Conservation (phyloP, 2,329 filamentous ascomycete species). For the Fusarium neocosmosporiellum region DNA sequence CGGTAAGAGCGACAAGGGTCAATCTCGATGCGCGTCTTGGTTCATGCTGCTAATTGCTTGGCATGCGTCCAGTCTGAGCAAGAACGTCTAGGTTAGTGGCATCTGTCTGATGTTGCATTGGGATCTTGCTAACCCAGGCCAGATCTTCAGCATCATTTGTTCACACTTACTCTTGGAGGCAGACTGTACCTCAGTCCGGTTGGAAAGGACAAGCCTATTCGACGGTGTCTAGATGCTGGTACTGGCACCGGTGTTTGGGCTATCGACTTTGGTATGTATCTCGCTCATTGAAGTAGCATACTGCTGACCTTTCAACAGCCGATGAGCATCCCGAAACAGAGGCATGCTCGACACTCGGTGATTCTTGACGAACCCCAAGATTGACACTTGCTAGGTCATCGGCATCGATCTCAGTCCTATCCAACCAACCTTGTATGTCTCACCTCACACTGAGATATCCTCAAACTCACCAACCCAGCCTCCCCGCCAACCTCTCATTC, state of each 20-base stretch:
- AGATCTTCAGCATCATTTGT: slow-evolving; percentile 53
- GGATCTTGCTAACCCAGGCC: background rate
- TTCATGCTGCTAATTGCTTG: slow-evolving; percentile 22
- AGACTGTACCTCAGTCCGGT: slow-evolving; percentile 45
- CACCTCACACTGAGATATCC: background rate
- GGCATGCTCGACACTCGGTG: slow-evolving; percentile 9
- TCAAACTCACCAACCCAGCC: slow-evolving; percentile 38
- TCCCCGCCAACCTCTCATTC: slow-evolving; percentile 62
- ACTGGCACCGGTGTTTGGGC: slow-evolving; percentile 61
- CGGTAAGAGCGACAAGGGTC: slow-evolving; percentile 28
- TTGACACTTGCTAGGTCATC: slow-evolving; percentile 41
- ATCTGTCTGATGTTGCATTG: background rate
- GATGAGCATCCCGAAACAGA: slow-evolving; percentile 47
- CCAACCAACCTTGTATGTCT: slow-evolving; percentile 50
- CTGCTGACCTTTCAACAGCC: slow-evolving; percentile 31
- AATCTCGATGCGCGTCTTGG: background rate
- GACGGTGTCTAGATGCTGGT: slow-evolving; percentile 57
- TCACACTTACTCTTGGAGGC: slow-evolving; percentile 46
- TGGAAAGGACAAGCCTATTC: slow-evolving; percentile 32
- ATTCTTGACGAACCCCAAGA: background rate
- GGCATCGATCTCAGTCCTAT: slow-evolving; percentile 58
- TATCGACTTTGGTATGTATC: slow-evolving; percentile 54
- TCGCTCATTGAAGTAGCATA: background rate
- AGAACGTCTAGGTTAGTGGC: slow-evolving; percentile 44
- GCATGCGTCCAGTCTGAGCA: slow-evolving; percentile 40